Base-by-base conservation (phyloP, 1,139 yeast genomes). In the Nakaseomyces nivariensis region DNA sequence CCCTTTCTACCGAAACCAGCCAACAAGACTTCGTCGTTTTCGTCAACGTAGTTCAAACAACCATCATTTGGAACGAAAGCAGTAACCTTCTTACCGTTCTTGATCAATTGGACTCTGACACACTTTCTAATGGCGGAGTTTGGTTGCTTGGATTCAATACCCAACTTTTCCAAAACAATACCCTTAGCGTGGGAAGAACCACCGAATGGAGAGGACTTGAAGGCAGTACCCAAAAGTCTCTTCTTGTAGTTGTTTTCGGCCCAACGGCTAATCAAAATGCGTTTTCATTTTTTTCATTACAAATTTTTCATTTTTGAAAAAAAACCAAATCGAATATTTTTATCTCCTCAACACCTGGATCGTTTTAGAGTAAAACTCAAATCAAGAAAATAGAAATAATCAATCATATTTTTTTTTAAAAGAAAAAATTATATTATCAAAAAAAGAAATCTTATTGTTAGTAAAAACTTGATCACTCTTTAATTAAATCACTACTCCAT, bases 1-100 rank as follows among this genome's bases (percentile, higher is more conserved):
- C 99, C 99, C 85, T 96, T 92, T 82, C 98, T 89, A 87, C 99
- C 99, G 88, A 94, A 94, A 83, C 99, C 99, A 70, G 99, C 97
- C 70, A 92, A 81, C 72, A 92, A 82, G 69, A 92, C 98, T 78
- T 92, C 97, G 80, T 92, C 97, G 82, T 92, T 92, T 82, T 92
- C 97, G 74, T 92, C 98, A 70, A 92, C 97, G 69, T 85, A 92
- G 92, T 92, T 92, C 77, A 90, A 81, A 85, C 98, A 94, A 90
- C 99, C 99, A 79, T 94, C 99, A 72, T 92, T 92, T 78, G 99
- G 98, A 74, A 94, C 99, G 95, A 94, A 94, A 75, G 99, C 99
- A 72, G 98, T 92, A 68, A 94, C 98, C 82, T 88, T 92, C 87
- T 92, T 92, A 81, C 98, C 98, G 88, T 94, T 94, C 86, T 94